Percentiles rank a stretch among this genome's conserved stretches.
phyloP scores from a whole-genome alignment of 2,329 filamentous ascomycete species.

The Beauveria sp. region DNA sequence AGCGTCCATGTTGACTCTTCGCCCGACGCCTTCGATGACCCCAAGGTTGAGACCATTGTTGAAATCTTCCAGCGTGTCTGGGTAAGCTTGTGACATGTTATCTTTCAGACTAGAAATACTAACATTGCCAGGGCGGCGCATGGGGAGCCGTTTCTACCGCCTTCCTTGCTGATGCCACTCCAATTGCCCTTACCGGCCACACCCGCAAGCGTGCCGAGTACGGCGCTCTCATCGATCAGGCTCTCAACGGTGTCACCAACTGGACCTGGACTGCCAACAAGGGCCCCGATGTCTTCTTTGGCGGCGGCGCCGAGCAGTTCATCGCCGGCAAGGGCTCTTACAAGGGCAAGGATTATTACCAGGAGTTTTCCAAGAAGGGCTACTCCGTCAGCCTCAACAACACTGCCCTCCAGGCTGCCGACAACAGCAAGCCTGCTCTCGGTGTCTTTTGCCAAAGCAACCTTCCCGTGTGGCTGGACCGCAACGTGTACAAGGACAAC shows the following conservation, averaged over 20 bases:
- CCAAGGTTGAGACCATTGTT: slow-evolving; percentile 77
- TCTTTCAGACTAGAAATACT: neutral
- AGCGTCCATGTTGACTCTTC: slow-evolving; percentile 72
- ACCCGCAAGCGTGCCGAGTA: slow-evolving; percentile 63
- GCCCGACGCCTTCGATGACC: slow-evolving; percentile 66
- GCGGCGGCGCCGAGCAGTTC: slow-evolving; percentile 78
- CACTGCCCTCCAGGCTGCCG: slow-evolving; percentile 54
- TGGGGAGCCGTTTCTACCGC: slow-evolving; percentile 72
- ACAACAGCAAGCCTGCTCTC: slow-evolving; percentile 56
- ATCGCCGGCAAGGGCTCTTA: slow-evolving; percentile 57
- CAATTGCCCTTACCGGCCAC: slow-evolving; percentile 66
- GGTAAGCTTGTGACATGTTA: slow-evolving; percentile 32
- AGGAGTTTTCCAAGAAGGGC: slow-evolving; percentile 62
- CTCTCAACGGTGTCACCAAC: slow-evolving; percentile 67
- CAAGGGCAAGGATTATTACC: slow-evolving; percentile 70
- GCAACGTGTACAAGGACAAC: slow-evolving; percentile 71
- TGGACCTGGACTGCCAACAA: slow-evolving; percentile 71
- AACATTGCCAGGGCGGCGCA: slow-evolving; percentile 35
- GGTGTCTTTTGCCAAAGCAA: slow-evolving; percentile 71
- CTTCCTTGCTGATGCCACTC: slow-evolving; percentile 73
- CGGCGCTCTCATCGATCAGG: slow-evolving; percentile 66
- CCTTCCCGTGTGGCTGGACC: slow-evolving; percentile 79
- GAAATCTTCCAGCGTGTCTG: slow-evolving; percentile 67
- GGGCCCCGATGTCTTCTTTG: slow-evolving; percentile 75
- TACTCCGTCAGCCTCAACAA: slow-evolving; percentile 70